Evolutionary conservation across 2,329 filamentous ascomycete genomes (phyloP), one percentile per base, ranked within the genome.

Genomic region (Colletotrichum destructivum): DNA sequence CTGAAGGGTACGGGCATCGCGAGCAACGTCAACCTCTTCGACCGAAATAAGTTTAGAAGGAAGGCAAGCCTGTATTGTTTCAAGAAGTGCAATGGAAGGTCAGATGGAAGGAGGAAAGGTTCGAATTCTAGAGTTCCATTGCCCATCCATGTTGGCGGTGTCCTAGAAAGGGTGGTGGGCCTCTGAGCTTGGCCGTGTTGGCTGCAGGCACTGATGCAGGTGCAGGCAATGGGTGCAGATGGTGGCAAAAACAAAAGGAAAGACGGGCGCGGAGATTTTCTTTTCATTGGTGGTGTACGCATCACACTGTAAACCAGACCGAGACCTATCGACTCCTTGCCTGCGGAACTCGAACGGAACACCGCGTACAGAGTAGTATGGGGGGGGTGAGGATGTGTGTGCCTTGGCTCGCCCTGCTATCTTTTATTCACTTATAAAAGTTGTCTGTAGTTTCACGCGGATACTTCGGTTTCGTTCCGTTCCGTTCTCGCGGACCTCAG

Each of bases 71-170:
- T 38, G 35, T 38, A 13, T 13, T 60, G 65, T 71, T 69, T 69
- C 69, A 63, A 69, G 65, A 71, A 71, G 40, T 26, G 59, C 54
- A n/a, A 71, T 71, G 40, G 69, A 71, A 71, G 69, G 38, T 42
- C 21, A 13, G 47, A 71, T 71, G 52, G 69, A 71, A 71, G 54
- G 46, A 71, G 44, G 64, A 38, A 21, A 57, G 38, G 44, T 13
- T 69, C 65, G n/a, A 67, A 42, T 46, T 63, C 57, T 54, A 63
- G 47, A 49, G 59, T 62, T 57, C 63, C 57, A 57, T 68, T 21
- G 60, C 35, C 44, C 59, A 68, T 62, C 56, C 64, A 62, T 54
- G 61, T 31, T 46, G 61, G 46, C 18, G n/a, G 23, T 47, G 51
- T 51, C 51, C 51, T 31, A 13, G 51, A 23, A 21, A 49, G 35